phyloP scores from a whole-genome alignment of 2,329 filamentous ascomycete genomes.

The Exophiala spinifera region DNA sequence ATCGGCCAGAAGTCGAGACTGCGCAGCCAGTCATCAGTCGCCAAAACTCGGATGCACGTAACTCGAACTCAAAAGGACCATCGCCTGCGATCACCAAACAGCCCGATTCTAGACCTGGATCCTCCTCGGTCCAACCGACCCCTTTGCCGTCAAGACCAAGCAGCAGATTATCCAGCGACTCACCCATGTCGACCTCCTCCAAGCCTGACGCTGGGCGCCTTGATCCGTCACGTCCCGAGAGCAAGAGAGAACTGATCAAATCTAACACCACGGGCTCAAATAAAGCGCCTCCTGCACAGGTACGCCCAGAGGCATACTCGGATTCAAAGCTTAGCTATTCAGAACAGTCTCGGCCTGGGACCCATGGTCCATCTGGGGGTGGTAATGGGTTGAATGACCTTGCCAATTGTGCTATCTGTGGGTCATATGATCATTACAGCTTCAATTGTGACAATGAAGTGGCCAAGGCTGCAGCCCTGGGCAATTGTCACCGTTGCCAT shows the following conservation, averaged over 20 bases:
- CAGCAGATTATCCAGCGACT: conserved; percentile 31
- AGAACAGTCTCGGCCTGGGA: neutral
- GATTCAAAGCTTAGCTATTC: neutral
- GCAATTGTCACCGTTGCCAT: conserved; percentile 44
- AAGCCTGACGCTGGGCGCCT: conserved; percentile 9
- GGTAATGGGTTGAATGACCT: conserved; percentile 42
- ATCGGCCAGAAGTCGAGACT: neutral
- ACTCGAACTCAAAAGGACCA: neutral
- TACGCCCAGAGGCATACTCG: neutral
- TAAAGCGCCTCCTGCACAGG: neutral
- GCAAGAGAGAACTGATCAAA: neutral
- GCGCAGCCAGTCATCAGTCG: neutral
- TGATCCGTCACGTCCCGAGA: conserved; percentile 4
- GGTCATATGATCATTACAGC: conserved; percentile 44
- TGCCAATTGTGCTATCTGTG: conserved; percentile 44
- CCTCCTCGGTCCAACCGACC: conserved; percentile 3
- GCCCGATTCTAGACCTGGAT: conserved; percentile 4
- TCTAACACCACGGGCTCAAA: neutral
- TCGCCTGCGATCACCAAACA: neutral
- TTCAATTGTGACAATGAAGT: conserved; percentile 46
- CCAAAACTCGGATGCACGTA: neutral
- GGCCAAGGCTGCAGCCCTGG: conserved; percentile 38
- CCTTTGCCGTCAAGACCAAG: conserved; percentile 20
- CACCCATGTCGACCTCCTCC: conserved; percentile 31
- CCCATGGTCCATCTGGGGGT: conserved; percentile 43